Evolutionary conservation across 1,139 yeast species (phyloP), one percentile per base, ranked within the genome.

Genomic region (Eremothecium gossypii): DNA sequence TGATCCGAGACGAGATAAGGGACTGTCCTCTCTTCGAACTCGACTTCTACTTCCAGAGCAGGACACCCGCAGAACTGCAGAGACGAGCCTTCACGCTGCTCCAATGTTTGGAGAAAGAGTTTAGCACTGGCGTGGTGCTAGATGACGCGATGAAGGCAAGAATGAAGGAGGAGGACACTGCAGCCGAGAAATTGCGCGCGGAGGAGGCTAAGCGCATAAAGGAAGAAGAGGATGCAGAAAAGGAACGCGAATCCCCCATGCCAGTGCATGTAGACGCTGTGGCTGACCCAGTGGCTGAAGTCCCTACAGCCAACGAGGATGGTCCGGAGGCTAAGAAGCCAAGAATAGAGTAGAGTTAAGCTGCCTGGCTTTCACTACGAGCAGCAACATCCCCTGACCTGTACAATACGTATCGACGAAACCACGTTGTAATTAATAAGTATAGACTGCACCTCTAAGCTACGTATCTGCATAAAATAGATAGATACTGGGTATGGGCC

Each of bases 41-140:
- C 58, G 89, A 83, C 58, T 81, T 76, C 54, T 83, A 80, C 64
- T 70, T 83, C 53, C 85, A 78, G 51, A 76, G 83, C 45, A 70
- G 91, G 58, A 76, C 76, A 20, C 65, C 77, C 0, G 66, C 74
- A 7, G 93, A 83, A 57, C 63, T 83, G 34, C 70, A 78, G 10
- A 74, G 91, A 65, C 69, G 94, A 53, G 77, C 85, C 46, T 71
- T 71, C 41, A 79, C 89, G 0, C 64, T 83, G 48, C 63, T 83
- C 43, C 77, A 76, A 7, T 77, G 85, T 57, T 67, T 83, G 30
- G 70, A 77, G 45, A 79, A 74, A 55, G 93, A 83, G 55, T 70
- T 76, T 44, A 53, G 52, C 39, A 33, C 49, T 11, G 57, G 56
- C 6, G 27, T 57, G 27, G 46, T 46, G 7, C 35, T 58, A 9